Evolutionary conservation across 495 filamentous ascomycete genomes (phyloP), one percentile per base, ranked within the genome.

Genomic region (Xanthoparmelia taractica): DNA sequence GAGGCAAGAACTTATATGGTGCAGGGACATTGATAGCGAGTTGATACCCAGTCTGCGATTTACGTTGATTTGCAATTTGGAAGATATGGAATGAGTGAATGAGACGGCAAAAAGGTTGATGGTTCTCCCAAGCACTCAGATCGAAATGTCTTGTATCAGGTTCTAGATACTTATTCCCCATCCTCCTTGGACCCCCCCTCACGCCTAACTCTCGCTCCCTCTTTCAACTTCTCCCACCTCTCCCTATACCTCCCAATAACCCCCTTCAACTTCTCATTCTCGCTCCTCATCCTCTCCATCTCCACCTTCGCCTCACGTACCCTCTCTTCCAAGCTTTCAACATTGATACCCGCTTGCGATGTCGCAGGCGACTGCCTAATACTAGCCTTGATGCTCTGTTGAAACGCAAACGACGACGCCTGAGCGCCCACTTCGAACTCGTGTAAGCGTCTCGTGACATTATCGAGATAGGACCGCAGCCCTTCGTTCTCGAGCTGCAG

Each of bases 341-440:
- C 65, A n/a, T 73, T 70, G 15, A 63, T 67, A 60, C 72, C 72
- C 45, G 69, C 59, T 37, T 63, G 65, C 34, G 76, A 72, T 23
- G 69, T 65, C 34, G 69, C 60, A 27, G 69, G 69, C 1, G 77
- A 72, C 59, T 80, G 74, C 17, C 38, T 68, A 38, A 84, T 80
- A 72, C 86, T 85, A 23, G 87, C 79, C 56, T 89, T 81, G 65
- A 95, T 79, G 67, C 87, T 92, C 71, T 93, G 88, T 34, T 88
- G 87, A 11, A 97, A 77, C 2, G 88, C 90, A 74, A 91, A 82
- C 25, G 84, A 88, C 11, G 86, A 90, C 57, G 84, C 88, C 72
- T 96, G 92, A 1, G 89, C 86, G 68, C 86, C 87, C 58, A 88
- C 84, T 73, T 97, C 91, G 77, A 93, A 97, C 66, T 89, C 87